Percentiles rank a stretch among this genome's conserved stretches.
phyloP scores from a whole-genome alignment of 2,329 filamentous ascomycete genomes.

The Calycina marina region DNA sequence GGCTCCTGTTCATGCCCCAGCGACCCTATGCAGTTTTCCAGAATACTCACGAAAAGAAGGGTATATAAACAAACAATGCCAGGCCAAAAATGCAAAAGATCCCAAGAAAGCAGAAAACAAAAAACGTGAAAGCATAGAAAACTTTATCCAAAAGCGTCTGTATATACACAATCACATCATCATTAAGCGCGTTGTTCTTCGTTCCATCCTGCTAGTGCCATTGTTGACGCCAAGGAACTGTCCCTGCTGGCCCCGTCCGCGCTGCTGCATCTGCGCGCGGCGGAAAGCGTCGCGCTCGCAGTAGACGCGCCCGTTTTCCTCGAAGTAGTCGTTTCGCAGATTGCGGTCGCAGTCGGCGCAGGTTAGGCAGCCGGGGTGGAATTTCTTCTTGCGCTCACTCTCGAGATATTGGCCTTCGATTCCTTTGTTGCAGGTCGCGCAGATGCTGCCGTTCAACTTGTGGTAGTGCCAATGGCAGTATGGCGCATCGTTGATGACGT shows the following conservation, averaged over 20 bases:
- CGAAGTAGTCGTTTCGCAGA: slow-evolving; percentile 77
- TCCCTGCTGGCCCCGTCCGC: too few relatives aligned
- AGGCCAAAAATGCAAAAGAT: too few relatives aligned
- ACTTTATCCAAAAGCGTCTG: too few relatives aligned
- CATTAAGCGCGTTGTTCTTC: slow-evolving; percentile 34
- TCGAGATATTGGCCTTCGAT: slow-evolving; percentile 93
- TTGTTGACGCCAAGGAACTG: slow-evolving; percentile 11
- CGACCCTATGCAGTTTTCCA: too few relatives aligned
- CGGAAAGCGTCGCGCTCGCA: slow-evolving; percentile 71
- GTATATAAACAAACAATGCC: too few relatives aligned
- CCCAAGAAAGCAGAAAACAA: too few relatives aligned
- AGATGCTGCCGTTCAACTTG: slow-evolving; percentile 75
- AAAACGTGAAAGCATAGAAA: too few relatives aligned
- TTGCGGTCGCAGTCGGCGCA: slow-evolving; percentile 65
- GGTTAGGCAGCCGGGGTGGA: slow-evolving; percentile 75
- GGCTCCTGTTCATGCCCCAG: too few relatives aligned
- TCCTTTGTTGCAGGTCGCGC: slow-evolving; percentile 61
- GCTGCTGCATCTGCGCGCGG: slow-evolving; percentile 11
- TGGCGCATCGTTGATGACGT: slow-evolving; percentile 74
- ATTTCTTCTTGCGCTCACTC: slow-evolving; percentile 63
- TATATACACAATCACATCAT: slow-evolving; percentile 29
- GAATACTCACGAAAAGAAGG: too few relatives aligned
- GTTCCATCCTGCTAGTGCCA: slow-evolving; percentile 25
- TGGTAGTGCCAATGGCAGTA: slow-evolving; percentile 93
- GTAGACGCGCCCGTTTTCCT: slow-evolving; percentile 64